Percentiles rank a stretch among this genome's conserved stretches.
Conservation (phyloP, 73 alveolate genomes). For the Paraurostyla sp. region DNA sequence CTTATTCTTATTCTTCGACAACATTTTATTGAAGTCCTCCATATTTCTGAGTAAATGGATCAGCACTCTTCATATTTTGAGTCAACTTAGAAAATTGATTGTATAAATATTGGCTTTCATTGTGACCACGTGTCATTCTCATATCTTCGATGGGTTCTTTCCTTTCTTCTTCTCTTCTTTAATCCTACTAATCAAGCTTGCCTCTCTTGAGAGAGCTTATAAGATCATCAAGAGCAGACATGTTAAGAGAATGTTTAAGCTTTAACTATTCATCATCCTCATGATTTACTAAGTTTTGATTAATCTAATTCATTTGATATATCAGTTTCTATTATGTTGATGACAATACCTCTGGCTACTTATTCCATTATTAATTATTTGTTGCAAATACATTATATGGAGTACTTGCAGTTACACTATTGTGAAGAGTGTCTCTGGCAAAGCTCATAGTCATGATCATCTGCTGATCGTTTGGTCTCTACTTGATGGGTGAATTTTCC, state of each 20-base stretch:
- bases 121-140: constrained; percentile 29
- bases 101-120: background rate
- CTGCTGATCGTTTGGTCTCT: background rate
- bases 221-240: constrained; percentile 28
- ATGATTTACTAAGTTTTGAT: background rate
- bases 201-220: constrained; percentile 13
- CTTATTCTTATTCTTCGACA: background rate
- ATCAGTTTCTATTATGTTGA: background rate
- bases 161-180: background rate
- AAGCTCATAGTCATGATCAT: constrained; percentile 7
- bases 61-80: background rate
- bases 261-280: background rate
- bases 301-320: background rate
- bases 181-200: no score
- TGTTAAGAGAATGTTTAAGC: constrained; percentile 25
- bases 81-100: background rate
- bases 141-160: background rate
- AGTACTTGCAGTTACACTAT: no score
- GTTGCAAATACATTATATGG: background rate
- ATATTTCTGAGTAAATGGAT: background rate
- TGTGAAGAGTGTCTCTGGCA: background rate
- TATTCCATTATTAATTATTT: background rate
- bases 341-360: background rate
- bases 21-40: background rate
- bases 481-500: constrained; percentile 40